Conservation (phyloP, 2,329 filamentous ascomycete genomes). For the Verticillium nubilum region DNA sequence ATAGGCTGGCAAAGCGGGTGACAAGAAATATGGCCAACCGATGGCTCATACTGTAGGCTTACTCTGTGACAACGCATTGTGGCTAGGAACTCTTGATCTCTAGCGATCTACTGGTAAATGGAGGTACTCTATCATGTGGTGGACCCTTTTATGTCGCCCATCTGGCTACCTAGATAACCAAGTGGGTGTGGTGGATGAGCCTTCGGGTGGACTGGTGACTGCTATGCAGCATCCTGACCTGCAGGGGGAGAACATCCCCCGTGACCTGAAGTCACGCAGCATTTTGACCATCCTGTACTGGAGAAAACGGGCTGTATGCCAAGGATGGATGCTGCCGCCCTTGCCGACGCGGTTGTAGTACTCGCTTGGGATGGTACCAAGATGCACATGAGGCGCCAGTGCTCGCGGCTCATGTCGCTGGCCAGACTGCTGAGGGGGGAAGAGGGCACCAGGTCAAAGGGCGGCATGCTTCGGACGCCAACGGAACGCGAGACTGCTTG, state of each 20-base stretch:
- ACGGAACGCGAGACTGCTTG: neutral
- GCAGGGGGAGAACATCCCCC: slow-evolving; percentile 3
- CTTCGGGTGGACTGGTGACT: neutral
- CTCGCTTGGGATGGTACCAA: neutral
- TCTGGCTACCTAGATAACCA: too few species aligned
- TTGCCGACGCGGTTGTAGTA: neutral
- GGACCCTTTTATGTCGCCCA: too few species aligned
- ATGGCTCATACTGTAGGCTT: too few species aligned
- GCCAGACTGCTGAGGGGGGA: neutral
- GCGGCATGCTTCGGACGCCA: neutral
- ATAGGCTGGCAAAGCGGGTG: too few species aligned
- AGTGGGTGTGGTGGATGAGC: neutral
- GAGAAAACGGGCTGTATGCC: neutral
- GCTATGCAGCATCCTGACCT: slow-evolving; percentile 4
- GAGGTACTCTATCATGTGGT: too few species aligned
- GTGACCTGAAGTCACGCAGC: neutral
- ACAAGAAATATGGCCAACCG: too few species aligned
- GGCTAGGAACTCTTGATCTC: too few species aligned
- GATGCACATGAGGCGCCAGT: neutral
- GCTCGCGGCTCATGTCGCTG: neutral
- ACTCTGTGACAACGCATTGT: too few species aligned
- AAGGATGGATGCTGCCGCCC: slow-evolving; percentile 4
- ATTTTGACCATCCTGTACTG: slow-evolving; percentile 6
- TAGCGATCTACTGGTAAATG: too few species aligned
- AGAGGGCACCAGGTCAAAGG: neutral